These are phyloP conservation scores for Nyctanthes arbortristis DNA, from an alignment of 257 asterid species.

Conservation along the genomic window DNA sequence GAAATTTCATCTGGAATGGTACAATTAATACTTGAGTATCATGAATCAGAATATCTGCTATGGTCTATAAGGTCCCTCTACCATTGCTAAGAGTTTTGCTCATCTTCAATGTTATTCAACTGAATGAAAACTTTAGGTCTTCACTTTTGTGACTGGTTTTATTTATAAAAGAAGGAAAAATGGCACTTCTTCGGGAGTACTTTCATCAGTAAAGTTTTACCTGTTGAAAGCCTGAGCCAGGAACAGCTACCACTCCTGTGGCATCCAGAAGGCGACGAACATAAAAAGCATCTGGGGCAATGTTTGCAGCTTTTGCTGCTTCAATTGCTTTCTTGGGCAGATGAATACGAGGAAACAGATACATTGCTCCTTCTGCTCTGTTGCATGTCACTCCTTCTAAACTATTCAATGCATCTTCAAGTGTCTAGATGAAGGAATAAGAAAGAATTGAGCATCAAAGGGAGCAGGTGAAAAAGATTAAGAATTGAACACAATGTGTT, in stretches of 20 bases:
- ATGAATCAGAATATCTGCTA: too few species aligned
- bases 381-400: constrained; percentile 95
- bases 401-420: constrained; percentile 80
- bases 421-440: constrained; percentile 43
- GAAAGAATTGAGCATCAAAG: neutral
- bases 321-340: constrained; percentile 81
- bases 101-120: too few species aligned
- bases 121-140: too few species aligned
- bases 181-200: too few species aligned
- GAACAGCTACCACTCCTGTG: constrained; percentile 91
- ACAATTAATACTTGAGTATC: too few species aligned
- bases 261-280: constrained; percentile 75
- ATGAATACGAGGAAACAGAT: constrained; percentile 74
- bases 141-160: too few species aligned
- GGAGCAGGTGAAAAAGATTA: constrained; percentile 5
- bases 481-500: neutral
- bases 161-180: too few species aligned
- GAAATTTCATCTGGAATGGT: too few species aligned
- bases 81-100: too few species aligned
- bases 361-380: constrained; percentile 98
- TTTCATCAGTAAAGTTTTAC: constrained; percentile 33
- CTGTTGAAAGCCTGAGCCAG: constrained; percentile 99
- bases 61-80: too few species aligned
- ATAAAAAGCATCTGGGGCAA: constrained; percentile 78
- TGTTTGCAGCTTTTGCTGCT: constrained; percentile 73